Evolutionary conservation across 345 rosid species (phyloP), one percentile per base, ranked within the genome.

Genomic region (Dimocarpus longan): DNA sequence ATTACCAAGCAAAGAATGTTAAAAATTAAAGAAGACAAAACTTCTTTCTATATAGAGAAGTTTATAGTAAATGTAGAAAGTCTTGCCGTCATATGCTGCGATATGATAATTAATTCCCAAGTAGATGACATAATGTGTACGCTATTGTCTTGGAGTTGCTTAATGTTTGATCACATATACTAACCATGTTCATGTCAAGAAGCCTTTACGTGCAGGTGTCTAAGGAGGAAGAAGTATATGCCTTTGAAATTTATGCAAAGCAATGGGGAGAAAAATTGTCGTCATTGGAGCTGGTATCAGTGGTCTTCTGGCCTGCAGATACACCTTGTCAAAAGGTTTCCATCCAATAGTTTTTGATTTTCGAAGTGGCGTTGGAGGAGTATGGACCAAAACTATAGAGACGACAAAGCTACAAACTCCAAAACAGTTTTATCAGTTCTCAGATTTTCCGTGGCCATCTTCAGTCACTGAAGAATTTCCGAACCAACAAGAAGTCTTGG

Each of bases 401-500:
- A 79, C 76, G 67, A 86, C 88, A 2, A 81, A 26, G 83, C 85
- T 86, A 62, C 88, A 86, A 60, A 77, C 85, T 13, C 84, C 87
- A 0, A 80, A 37, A 70, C 9, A n/a, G 5, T 1, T 56, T 6
- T 85, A 72, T 76, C 82, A 66, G 77, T 85, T 83, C 83, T 84
- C 91, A 3, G 91, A 88, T 83, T 84, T 81, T 71, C 87, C 88
- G 2, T 88, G 89, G 91, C 91, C 91, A 0, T 46, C 71, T 62
- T 82, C 86, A 0, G 83, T 86, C 59, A 10, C 77, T 16, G 70
- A 70, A 5, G 66, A 59, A 0, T 86, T 86, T 46, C 89, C 89
- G 0, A 5, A 4, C 76, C 86, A 79, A 0, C 10, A 76, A 39
- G 84, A 81, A 43, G 85, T 83, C 24, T 59, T 81, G 10, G 80